Base-by-base conservation (phyloP, 768 basidiomycete genomes). In the Termitomyces sp. region DNA sequence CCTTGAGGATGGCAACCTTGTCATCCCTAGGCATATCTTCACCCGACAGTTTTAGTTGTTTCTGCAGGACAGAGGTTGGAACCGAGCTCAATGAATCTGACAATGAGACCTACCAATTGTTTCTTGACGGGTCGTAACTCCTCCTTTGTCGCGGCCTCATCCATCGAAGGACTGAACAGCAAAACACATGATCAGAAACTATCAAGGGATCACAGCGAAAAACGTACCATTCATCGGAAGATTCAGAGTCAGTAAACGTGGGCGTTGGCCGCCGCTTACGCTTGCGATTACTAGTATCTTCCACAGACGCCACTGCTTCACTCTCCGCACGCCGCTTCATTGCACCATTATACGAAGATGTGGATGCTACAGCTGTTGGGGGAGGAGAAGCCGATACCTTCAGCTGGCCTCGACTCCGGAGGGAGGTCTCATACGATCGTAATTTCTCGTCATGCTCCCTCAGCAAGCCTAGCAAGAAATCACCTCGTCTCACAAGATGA, bases 71-170 rank as follows among this genome's bases (percentile, higher is more conserved):
- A 20, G 62, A 46, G 26, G 4, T 54, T 45, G n/a, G 60, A 22
- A 52, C 12, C 60, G 18, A 39, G 22, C 37, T 55, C n/a, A 39
- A 43, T 24, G 18, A 6, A 7, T 45, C 18, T n/a, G 34, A 4
- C 47, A 0, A 22, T 24, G 13, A 30, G 51, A 60, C 88, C 65
- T 65, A 93, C 93, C 62, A 98, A 79, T 70, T 97, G 93, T 72
- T 93, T 92, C 80, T 98, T 98, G 58, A 98, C 97, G 8, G 97
- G 97, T 47, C 97, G 86, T 51, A 98, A 70, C 68, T 95, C 91
- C 72, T 97, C 95, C 74, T 99, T 99, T 16, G 95, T 95, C 10
- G 88, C 77, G 20, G 79, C 78, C 71, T 98, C 95, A 63, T 97
- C 95, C 95, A 97, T 97, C 2, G 95, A 97, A 3, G 93, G 91